Percentiles rank a stretch among this genome's conserved stretches.
Conservation (phyloP, 2,329 filamentous ascomycete species). For the Aspergillus fumigatus region DNA sequence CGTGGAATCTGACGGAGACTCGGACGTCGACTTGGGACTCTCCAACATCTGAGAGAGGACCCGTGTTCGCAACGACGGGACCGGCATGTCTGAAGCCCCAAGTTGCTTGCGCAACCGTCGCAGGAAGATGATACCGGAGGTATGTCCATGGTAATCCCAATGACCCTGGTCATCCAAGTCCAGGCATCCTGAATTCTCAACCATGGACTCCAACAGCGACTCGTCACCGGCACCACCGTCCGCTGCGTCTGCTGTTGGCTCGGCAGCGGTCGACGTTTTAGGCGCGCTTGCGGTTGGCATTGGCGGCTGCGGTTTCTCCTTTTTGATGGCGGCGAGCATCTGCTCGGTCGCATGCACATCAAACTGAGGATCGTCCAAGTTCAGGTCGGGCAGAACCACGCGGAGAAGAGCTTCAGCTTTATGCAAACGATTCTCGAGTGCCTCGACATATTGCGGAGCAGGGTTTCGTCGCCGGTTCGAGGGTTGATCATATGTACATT, state of each 20-base stretch:
- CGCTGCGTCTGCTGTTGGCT: conserved; percentile 12
- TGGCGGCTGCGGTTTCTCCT: conserved; percentile 20
- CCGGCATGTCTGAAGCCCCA: conserved; percentile 59
- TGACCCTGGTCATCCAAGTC: conserved; percentile 87
- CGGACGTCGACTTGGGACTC: conserved; percentile 60
- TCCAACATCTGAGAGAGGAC: conserved; percentile 60
- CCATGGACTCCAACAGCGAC: conserved; percentile 84
- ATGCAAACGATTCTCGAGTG: conserved; percentile 74
- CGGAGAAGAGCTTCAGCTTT: conserved; percentile 76
- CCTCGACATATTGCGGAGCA: conserved; percentile 88
- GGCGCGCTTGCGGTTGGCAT: conserved; percentile 9
- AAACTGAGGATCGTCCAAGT: conserved; percentile 78
- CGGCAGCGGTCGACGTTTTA: conserved; percentile 19
- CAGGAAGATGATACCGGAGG: conserved; percentile 86
- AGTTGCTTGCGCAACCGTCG: conserved; percentile 84
- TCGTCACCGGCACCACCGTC: conserved; percentile 54
- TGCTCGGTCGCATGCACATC: conserved; percentile 73
- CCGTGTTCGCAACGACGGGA: conserved; percentile 44
- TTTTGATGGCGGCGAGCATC: conserved; percentile 45
- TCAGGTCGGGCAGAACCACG: conserved; percentile 75
- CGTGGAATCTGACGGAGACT: conserved; percentile 59
- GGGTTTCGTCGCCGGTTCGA: conserved; percentile 88
- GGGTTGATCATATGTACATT: conserved; percentile 93
- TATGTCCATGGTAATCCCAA: conserved; percentile 93
- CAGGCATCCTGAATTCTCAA: conserved; percentile 83